Percentiles rank a stretch among this genome's conserved stretches.
Conservation (phyloP, 2,329 filamentous ascomycete genomes). For the Dothiorella sarmentorum region DNA sequence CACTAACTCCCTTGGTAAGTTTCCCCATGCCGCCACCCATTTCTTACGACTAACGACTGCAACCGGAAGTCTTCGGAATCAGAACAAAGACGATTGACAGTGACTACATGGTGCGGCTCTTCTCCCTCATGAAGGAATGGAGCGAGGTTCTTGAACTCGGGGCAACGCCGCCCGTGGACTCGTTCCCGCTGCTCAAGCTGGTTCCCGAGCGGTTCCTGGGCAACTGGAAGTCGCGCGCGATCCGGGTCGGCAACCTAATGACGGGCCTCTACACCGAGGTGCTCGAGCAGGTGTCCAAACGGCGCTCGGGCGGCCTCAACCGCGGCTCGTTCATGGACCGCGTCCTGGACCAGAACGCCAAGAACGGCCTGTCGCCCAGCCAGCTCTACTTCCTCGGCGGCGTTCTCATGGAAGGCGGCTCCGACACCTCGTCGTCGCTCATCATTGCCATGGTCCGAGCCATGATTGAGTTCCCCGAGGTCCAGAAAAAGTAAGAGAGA, state of each 20-base stretch:
- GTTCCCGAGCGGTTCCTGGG: conserved; percentile 33
- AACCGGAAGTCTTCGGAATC: not conserved
- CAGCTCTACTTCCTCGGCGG: conserved; percentile 39
- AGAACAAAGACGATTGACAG: not conserved
- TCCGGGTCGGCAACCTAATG: conserved; percentile 20
- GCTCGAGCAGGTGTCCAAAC: conserved; percentile 21
- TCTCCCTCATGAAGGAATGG: not conserved
- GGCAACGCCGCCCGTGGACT: conserved; percentile 9
- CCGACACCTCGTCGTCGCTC: conserved; percentile 33
- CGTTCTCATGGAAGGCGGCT: conserved; percentile 35
- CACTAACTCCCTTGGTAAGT: not conserved
- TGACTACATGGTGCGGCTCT: not conserved
- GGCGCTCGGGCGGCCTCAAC: conserved; percentile 23
- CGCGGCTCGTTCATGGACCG: not conserved
- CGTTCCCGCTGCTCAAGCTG: conserved; percentile 30
- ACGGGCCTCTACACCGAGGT: conserved; percentile 24
- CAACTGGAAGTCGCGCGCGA: conserved; percentile 21
- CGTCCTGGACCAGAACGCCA: not conserved
- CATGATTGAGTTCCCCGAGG: conserved; percentile 28
- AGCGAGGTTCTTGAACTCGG: conserved; percentile 2
- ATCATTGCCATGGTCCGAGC: conserved; percentile 30
- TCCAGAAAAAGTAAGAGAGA: conserved; percentile 24
- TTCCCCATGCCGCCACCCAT: too few species aligned
- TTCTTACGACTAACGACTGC: too few species aligned
- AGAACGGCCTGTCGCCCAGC: not conserved